A percentile compares a stretch with the other conserved stretches of the same genome.
Evolutionary conservation across 495 filamentous ascomycete species (phyloP).

Genomic region (Penicillium malachiteum): DNA sequence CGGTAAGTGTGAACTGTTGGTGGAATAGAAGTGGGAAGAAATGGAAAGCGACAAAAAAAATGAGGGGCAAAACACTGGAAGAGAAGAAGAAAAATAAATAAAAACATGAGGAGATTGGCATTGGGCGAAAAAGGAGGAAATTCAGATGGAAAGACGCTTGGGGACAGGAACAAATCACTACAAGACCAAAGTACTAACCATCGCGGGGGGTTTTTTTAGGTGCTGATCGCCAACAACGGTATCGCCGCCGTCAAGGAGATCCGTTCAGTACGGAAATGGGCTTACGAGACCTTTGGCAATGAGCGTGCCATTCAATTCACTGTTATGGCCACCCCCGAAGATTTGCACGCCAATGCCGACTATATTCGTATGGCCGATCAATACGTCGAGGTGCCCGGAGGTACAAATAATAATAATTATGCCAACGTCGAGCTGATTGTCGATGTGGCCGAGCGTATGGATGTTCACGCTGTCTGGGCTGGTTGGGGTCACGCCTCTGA

Average conservation of each 20-base stretch:
- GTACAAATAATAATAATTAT: slow-evolving; percentile 99
- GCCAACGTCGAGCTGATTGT: slow-evolving; percentile 99
- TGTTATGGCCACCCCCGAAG: slow-evolving; percentile 99
- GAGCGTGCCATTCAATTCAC: slow-evolving; percentile 98
- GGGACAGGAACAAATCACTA: background rate
- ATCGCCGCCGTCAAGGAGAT: slow-evolving; percentile 99
- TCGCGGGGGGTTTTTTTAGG: slow-evolving; percentile 49
- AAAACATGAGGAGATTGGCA: background rate
- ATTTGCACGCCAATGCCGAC: slow-evolving; percentile 95
- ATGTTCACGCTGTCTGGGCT: slow-evolving; percentile 97
- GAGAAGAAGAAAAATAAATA: background rate
- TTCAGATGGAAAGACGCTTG: background rate
- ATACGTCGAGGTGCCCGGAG: slow-evolving; percentile 98
- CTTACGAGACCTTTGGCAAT: slow-evolving; percentile 98
- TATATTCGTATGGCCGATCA: slow-evolving; percentile 99
- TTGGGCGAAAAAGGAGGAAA: background rate
- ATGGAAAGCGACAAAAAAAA: too few species aligned
- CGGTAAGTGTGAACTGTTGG: slow-evolving; percentile 55
- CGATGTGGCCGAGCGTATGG: slow-evolving; percentile 98
- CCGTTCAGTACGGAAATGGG: slow-evolving; percentile 98
- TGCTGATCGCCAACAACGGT: slow-evolving; percentile 99
- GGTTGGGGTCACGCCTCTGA: slow-evolving; percentile 99
- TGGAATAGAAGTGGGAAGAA: too few species aligned
- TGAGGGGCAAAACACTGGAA: background rate
- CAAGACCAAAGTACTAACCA: background rate